Percentiles rank a stretch among this genome's conserved stretches.
These are phyloP conservation scores for Elsinoe necatrix DNA, from an alignment of 2,329 filamentous ascomycete species.

Conservation along the genomic window DNA sequence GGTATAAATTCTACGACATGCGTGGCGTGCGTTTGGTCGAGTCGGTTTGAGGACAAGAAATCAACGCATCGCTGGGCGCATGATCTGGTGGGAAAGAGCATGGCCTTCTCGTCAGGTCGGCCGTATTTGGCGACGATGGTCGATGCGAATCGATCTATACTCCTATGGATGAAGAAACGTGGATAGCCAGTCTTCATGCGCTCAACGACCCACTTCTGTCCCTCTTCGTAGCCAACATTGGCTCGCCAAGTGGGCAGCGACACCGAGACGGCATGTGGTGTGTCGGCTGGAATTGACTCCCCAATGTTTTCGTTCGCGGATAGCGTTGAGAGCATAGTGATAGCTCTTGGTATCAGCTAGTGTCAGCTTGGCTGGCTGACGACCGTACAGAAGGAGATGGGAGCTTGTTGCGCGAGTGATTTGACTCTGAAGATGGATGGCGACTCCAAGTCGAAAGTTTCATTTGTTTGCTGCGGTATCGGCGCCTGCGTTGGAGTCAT, in stretches of 20 bases:
- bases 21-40: slow-evolving; percentile 41
- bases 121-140: slow-evolving; percentile 60
- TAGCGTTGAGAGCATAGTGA: slow-evolving; percentile 18
- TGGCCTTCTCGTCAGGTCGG: slow-evolving; percentile 53
- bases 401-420: not conserved
- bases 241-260: slow-evolving; percentile 88
- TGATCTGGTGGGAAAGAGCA: slow-evolving; percentile 69
- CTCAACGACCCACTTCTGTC: slow-evolving; percentile 72
- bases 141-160: slow-evolving; percentile 63
- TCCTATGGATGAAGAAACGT: slow-evolving; percentile 85
- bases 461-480: not conserved
- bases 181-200: slow-evolving; percentile 90
- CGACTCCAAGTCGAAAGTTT: not conserved
- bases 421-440: slow-evolving; percentile 7
- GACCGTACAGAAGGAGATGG: not conserved
- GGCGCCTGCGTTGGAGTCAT: slow-evolving; percentile 5
- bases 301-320: slow-evolving; percentile 40
- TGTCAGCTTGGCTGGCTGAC: slow-evolving; percentile 11
- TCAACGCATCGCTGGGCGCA: slow-evolving; percentile 64
- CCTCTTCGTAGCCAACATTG: slow-evolving; percentile 91
- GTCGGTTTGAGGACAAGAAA: slow-evolving; percentile 58
- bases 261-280: slow-evolving; percentile 84
- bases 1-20: slow-evolving; percentile 55
- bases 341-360: slow-evolving; percentile 10
- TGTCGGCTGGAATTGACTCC: slow-evolving; percentile 68